Evolutionary conservation across 139 green algal genomes (phyloP).

Genomic region (Picocystis salinarum): DNA sequence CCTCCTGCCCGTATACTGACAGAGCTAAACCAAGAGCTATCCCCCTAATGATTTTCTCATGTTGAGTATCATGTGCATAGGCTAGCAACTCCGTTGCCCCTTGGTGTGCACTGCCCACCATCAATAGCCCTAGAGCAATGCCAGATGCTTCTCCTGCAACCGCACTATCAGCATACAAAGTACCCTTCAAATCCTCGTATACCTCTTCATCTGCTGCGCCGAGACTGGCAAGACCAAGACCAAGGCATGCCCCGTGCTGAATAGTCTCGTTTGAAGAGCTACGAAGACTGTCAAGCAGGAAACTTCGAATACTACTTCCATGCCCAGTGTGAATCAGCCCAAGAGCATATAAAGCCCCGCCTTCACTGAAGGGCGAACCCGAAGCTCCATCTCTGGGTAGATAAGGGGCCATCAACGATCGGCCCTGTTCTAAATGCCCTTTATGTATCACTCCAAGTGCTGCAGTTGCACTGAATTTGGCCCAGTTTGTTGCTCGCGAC

Average conservation of each 20-base stretch:
- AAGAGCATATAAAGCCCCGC: conserved; percentile 88
- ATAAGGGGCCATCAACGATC: conserved; percentile 79
- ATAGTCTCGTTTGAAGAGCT: conserved; percentile 61
- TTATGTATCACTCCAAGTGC: conserved; percentile 90
- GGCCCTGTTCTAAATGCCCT: conserved; percentile 45
- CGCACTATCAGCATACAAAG: conserved; percentile 72
- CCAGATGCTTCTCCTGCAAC: conserved; percentile 63
- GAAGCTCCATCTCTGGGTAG: conserved; percentile 35
- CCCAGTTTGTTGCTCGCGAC: conserved; percentile 90
- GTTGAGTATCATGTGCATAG: conserved; percentile 92
- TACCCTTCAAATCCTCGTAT: conserved; percentile 86
- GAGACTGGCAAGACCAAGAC: conserved; percentile 74
- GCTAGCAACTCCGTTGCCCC: conserved; percentile 68
- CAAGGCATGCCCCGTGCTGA: conserved; percentile 92
- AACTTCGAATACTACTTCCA: conserved; percentile 46
- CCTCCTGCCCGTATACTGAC: conserved; percentile 78
- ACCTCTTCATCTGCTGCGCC: conserved; percentile 64
- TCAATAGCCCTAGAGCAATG: conserved; percentile 78
- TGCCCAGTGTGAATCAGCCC: conserved; percentile 91
- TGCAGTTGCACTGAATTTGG: conserved; percentile 94
- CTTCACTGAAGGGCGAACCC: conserved; percentile 46
- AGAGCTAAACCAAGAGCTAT: conserved; percentile 71
- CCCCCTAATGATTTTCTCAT: conserved; percentile 81
- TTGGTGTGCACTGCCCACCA: conserved; percentile 36
- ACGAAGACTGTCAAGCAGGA: conserved; percentile 70